Percentiles rank a stretch among this genome's conserved stretches.
phyloP scores from a whole-genome alignment of 306 rosid species.

The Quercus agrifolia region DNA sequence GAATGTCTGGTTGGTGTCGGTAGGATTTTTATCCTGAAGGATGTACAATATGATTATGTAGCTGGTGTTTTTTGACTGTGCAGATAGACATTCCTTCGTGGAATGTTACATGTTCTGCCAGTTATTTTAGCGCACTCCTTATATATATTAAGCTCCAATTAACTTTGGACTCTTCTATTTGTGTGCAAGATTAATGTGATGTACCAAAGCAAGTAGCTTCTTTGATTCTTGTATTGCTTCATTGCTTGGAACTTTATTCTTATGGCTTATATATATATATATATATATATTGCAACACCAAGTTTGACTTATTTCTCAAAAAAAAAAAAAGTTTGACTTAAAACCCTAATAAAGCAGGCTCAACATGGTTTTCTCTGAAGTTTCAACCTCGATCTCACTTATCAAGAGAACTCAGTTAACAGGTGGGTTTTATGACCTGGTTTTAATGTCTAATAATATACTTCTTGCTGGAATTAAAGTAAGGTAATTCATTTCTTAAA shows the following conservation, averaged over 20 bases:
- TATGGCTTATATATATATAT: neutral
- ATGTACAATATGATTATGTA: neutral
- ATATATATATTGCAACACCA: neutral
- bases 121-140: neutral
- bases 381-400: no score
- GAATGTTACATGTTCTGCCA: neutral
- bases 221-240: neutral
- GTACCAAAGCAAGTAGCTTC: neutral
- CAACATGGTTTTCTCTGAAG: neutral
- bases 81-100: neutral
- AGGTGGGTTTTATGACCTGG: no score
- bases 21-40: neutral
- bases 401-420: no score
- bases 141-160: neutral
- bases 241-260: neutral
- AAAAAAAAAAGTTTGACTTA: neutral
- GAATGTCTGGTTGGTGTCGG: constrained; percentile 12
- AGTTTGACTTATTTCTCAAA: neutral
- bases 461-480: no score
- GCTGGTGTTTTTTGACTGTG: neutral
- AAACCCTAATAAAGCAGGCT: neutral
- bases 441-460: no score
- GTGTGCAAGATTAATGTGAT: neutral
- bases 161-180: neutral
- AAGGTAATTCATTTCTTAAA: no score